Conservation (phyloP, 129 eudicot species). For the Helianthus tuberosus region DNA sequence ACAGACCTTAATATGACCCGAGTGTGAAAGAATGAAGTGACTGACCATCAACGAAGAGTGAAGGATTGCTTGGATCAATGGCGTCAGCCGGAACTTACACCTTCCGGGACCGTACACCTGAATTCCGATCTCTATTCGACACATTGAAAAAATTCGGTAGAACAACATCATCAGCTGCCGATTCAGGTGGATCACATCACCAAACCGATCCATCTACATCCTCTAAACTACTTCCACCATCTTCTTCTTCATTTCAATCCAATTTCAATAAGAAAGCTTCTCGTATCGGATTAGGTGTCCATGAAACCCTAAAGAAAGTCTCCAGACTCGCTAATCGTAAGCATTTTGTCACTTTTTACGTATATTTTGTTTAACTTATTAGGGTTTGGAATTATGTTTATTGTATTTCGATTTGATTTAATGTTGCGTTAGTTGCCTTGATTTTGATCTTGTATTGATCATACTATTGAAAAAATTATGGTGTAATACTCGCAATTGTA, state of each 20-base stretch:
- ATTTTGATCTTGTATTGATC: background rate
- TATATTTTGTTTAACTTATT: constrained; percentile 1
- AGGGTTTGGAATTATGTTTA: constrained; percentile 17
- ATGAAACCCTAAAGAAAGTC: constrained; percentile 68
- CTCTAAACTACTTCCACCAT: constrained; percentile 15
- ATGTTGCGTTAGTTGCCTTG: constrained; percentile 5
- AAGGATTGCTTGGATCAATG: constrained; percentile 32
- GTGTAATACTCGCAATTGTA: constrained; percentile 35
- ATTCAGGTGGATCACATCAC: constrained; percentile 29
- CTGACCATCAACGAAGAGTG: background rate
- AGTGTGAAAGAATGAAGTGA: background rate
- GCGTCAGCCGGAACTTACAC: constrained; percentile 51
- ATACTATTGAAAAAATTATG: too few relatives aligned
- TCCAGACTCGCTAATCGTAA: constrained; percentile 56
- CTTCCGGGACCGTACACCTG: constrained; percentile 81
- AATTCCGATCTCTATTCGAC: constrained; percentile 58
- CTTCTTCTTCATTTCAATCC: constrained; percentile 50
- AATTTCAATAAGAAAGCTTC: constrained; percentile 77
- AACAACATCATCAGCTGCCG: constrained; percentile 30
- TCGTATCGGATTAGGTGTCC: constrained; percentile 60
- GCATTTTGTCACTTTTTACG: constrained; percentile 1
- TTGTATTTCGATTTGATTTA: background rate
- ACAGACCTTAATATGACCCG: background rate
- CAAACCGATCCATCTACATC: constrained; percentile 38
- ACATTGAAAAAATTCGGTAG: constrained; percentile 61